Evolutionary conservation across 495 filamentous ascomycete species (phyloP), one percentile per base, ranked within the genome.

Genomic region (Paragyromitra xinjiangensis): DNA sequence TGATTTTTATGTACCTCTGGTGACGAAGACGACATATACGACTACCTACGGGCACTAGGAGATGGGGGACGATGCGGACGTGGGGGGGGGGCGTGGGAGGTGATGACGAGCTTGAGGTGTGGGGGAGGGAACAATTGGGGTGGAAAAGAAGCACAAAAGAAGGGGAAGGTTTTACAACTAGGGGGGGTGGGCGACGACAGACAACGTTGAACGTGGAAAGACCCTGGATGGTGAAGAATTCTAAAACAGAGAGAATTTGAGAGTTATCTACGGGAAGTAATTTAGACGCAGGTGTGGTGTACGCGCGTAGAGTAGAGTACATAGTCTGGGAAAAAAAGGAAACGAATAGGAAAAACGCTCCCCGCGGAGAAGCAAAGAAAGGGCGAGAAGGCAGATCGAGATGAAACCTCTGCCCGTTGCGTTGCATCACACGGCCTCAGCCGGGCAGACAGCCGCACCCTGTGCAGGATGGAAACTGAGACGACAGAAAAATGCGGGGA

Each of bases 21-120:
- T 69, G 77, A 80, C 71, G 78, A 80, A 65, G 55, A 80, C 70
- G 78, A 80, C 76, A 80, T 80, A 71, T 78, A 69, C 59, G 78
- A 59, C 16, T 39, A 68, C 63, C 71, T 67, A 67, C 61, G 50
- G 61, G 40, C 39, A 39, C 55, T 26, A 48, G 29, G 77, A 72
- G 24, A 59, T 39, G 69, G 56, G 56, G 73, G 53, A 51, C 22
- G 44, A 62, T 70, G 65, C 22, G 50, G 68, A 42, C 55, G 75
- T 73, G 78, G 77, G 77, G 64, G 69, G 40, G 42, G 40, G 50
- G 62, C 42, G 42, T 51, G 50, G 22, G 48, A 64, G 50, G 19
- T 24, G 7, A 48, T 72, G 67, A 34, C 26, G 62, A 73, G 65
- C 39, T 70, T 22, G 29, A 39, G 51, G 45, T 42, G 59, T 78